Conservation (phyloP, 257 asterid genomes). For the Solanum virginianum region DNA sequence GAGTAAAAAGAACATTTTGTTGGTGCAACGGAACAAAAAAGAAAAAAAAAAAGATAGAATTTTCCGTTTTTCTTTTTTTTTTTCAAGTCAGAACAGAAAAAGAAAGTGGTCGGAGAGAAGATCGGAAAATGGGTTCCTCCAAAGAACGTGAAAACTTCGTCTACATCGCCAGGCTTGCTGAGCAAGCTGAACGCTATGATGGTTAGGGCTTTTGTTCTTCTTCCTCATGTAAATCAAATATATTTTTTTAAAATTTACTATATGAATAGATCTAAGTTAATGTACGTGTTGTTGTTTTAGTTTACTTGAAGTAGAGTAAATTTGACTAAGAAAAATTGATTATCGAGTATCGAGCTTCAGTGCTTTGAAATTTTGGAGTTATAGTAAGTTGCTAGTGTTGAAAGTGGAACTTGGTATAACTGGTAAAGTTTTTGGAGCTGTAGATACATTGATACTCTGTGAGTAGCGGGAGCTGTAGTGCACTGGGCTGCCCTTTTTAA, state of each 20-base stretch:
- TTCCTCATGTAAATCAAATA: not conserved
- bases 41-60: not conserved
- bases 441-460: no score
- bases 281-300: not conserved
- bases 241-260: not conserved
- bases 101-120: constrained; percentile 11
- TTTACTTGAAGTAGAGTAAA: not conserved
- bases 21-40: not conserved
- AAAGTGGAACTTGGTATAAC: not conserved
- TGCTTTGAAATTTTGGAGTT: not conserved
- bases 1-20: constrained; percentile 3
- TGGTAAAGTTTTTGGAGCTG: not conserved
- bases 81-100: not conserved
- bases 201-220: constrained; percentile 15
- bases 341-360: not conserved
- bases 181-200: constrained; percentile 52
- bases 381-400: not conserved
- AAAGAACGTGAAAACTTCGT: constrained; percentile 42
- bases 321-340: not conserved
- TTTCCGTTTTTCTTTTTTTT: not conserved
- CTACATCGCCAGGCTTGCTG: constrained; percentile 43
- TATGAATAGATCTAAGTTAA: constrained; percentile 11
- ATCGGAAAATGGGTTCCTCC: constrained; percentile 24
- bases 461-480: not conserved
- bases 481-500: not conserved